Evolutionary conservation across 305 asterid species (phyloP).

Genomic region (Fraxinus angustifolia): DNA sequence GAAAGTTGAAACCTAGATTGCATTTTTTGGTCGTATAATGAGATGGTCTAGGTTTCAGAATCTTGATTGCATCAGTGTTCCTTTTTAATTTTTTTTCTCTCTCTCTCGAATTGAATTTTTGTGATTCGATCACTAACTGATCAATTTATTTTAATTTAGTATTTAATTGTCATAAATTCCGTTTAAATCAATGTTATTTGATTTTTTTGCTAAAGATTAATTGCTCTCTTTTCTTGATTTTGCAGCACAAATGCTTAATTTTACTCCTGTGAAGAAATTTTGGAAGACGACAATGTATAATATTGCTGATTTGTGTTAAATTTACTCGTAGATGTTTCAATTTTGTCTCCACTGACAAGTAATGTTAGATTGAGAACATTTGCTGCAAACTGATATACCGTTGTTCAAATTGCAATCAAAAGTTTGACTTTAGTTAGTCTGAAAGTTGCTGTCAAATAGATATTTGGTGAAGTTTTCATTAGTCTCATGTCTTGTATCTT

Average conservation of each 20-base stretch:
- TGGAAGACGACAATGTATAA: not conserved
- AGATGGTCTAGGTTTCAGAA: not conserved
- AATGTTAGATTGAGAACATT: slow-evolving; percentile 9
- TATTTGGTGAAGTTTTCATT: slow-evolving; percentile 10
- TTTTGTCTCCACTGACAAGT: not conserved
- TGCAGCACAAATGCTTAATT: slow-evolving; percentile 24
- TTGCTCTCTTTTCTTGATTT: slow-evolving; percentile 1
- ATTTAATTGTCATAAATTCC: not conserved
- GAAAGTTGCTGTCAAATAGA: slow-evolving; percentile 9
- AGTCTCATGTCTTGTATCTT: slow-evolving; percentile 14
- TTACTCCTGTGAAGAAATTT: not conserved
- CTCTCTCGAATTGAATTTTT: not conserved
- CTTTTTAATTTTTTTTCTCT: not conserved
- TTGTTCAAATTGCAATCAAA: slow-evolving; percentile 6
- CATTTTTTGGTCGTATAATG: not conserved
- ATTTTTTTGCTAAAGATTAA: not conserved
- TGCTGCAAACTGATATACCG: slow-evolving; percentile 1
- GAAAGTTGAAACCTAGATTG: not conserved
- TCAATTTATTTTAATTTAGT: not conserved
- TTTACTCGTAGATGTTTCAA: not conserved
- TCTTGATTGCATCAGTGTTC: not conserved
- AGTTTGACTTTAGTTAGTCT: not conserved
- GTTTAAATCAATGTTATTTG: not conserved
- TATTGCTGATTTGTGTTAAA: slow-evolving; percentile 16
- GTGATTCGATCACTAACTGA: not conserved